phyloP scores from a whole-genome alignment of 2,329 filamentous ascomycete genomes.

The Colletotrichum lentis region DNA sequence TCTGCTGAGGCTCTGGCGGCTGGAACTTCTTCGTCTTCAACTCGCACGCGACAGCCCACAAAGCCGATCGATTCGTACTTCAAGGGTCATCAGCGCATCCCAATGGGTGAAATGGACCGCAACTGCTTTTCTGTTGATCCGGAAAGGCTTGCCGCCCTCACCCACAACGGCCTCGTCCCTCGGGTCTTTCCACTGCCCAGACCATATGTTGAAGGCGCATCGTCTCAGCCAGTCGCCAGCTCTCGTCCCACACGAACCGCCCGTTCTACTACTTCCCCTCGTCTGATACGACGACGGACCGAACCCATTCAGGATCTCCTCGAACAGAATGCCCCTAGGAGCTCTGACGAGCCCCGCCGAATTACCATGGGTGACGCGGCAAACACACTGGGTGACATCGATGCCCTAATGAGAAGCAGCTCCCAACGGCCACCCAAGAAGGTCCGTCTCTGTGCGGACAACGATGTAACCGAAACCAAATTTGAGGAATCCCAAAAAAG shows the following conservation, averaged over 20 bases:
- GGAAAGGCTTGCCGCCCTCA: constrained; percentile 57
- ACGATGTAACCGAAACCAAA: constrained; percentile 42
- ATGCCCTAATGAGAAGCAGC: constrained; percentile 31
- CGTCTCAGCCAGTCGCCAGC: constrained; percentile 39
- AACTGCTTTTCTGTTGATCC: constrained; percentile 67
- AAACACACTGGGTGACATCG: constrained; percentile 33
- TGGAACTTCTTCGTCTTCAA: constrained; percentile 38
- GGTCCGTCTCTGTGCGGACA: constrained; percentile 61
- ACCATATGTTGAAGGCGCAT: constrained; percentile 59
- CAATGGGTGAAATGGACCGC: constrained; percentile 69
- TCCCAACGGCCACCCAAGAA: constrained; percentile 62
- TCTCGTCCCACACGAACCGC: constrained; percentile 35
- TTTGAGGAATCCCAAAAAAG: constrained; percentile 55
- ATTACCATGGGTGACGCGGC: constrained; percentile 10
- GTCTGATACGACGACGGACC: constrained; percentile 58
- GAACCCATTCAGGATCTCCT: constrained; percentile 61
- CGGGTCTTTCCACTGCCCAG: constrained; percentile 67
- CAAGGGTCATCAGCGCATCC: constrained; percentile 59
- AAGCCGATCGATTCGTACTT: constrained; percentile 67
- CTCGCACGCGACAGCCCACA: constrained; percentile 42
- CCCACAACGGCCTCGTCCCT: constrained; percentile 59
- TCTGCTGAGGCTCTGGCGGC: constrained; percentile 33
- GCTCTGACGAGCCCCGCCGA: constrained; percentile 24
- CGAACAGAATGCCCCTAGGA: constrained; percentile 22
- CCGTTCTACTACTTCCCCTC: constrained; percentile 48